Percentiles rank a stretch among this genome's conserved stretches.
These are phyloP conservation scores for Gilbertella persicaria DNA, from an alignment of 371 early-diverging fungal species.

Conservation along the genomic window DNA sequence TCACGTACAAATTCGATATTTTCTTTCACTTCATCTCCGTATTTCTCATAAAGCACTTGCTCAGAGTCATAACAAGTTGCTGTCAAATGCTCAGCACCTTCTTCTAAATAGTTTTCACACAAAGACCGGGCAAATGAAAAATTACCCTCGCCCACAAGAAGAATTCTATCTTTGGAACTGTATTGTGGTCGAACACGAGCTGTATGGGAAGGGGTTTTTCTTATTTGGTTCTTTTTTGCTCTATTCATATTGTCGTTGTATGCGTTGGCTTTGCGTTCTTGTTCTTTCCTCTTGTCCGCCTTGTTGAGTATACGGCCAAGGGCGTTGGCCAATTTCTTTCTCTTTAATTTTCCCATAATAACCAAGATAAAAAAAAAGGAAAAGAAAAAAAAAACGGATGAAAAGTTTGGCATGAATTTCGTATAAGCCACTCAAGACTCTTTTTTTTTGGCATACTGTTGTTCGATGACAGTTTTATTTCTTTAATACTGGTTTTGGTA, in stretches of 20 bases:
- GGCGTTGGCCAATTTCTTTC: constrained; percentile 19
- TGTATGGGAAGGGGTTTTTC: constrained; percentile 1
- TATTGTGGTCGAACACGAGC: constrained; percentile 29
- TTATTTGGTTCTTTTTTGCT: constrained; percentile 23
- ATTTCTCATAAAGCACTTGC: constrained; percentile 71
- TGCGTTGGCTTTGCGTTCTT: constrained; percentile 15
- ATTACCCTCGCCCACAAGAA: constrained; percentile 83
- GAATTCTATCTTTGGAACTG: constrained; percentile 50
- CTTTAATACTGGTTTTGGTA: constrained; percentile 41
- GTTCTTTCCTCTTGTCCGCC: constrained; percentile 7
- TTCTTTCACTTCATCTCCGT: constrained; percentile 68
- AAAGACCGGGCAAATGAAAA: constrained; percentile 83
- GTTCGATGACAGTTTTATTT: too few species aligned
- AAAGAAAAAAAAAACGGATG: not conserved
- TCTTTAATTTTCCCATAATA: constrained; percentile 24
- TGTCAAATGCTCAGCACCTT: constrained; percentile 54
- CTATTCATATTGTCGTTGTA: constrained; percentile 15
- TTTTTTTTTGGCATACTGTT: constrained; percentile 17
- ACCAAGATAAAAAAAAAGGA: not conserved
- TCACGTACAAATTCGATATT: constrained; percentile 61
- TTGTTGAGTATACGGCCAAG: constrained; percentile 19
- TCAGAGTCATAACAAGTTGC: constrained; percentile 85
- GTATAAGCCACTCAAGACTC: constrained; percentile 18
- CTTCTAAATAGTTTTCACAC: constrained; percentile 50
- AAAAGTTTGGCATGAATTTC: constrained; percentile 6